phyloP scores from a whole-genome alignment of 805 yeast genomes.

The Saturnispora halmiae region DNA sequence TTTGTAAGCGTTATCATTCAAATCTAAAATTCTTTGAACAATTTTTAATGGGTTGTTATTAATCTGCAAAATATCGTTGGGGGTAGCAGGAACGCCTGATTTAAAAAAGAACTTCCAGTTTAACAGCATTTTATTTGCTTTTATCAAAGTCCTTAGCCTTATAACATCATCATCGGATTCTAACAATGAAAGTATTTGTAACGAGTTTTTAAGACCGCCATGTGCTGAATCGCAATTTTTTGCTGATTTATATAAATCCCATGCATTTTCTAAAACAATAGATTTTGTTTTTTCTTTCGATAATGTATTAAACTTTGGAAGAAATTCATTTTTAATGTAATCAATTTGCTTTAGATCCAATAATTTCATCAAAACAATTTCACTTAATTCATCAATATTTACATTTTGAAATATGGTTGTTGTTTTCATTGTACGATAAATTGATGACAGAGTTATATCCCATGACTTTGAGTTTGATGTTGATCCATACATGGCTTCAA shows the following conservation, averaged over 20 bases:
- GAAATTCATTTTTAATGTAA: slow-evolving; percentile 15
- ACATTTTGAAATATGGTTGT: slow-evolving; percentile 23
- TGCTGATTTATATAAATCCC: slow-evolving; percentile 25
- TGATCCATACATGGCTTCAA: slow-evolving; percentile 18
- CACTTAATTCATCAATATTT: slow-evolving; percentile 16
- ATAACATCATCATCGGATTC: slow-evolving; percentile 5
- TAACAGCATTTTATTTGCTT: slow-evolving; percentile 19
- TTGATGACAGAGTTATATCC: slow-evolving; percentile 22
- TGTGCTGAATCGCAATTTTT: slow-evolving; percentile 23
- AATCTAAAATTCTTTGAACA: slow-evolving; percentile 34
- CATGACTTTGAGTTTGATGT: slow-evolving; percentile 19
- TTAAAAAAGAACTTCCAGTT: slow-evolving; percentile 25
- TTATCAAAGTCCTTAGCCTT: slow-evolving; percentile 16
- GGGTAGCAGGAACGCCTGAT: slow-evolving; percentile 26
- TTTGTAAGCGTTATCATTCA: slow-evolving; percentile 43
- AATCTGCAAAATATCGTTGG: slow-evolving; percentile 19
- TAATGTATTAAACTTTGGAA: slow-evolving; percentile 17
- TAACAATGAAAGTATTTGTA: slow-evolving; percentile 18
- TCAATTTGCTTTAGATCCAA: slow-evolving; percentile 18
- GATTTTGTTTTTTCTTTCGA: slow-evolving; percentile 10
- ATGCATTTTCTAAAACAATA: slow-evolving; percentile 16
- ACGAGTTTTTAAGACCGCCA: slow-evolving; percentile 22
- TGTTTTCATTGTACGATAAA: slow-evolving; percentile 22
- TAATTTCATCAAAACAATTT: slow-evolving; percentile 18
- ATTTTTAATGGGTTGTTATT: slow-evolving; percentile 23